phyloP scores from a whole-genome alignment of 2,329 filamentous ascomycete genomes.

The Fusarium compactum region DNA sequence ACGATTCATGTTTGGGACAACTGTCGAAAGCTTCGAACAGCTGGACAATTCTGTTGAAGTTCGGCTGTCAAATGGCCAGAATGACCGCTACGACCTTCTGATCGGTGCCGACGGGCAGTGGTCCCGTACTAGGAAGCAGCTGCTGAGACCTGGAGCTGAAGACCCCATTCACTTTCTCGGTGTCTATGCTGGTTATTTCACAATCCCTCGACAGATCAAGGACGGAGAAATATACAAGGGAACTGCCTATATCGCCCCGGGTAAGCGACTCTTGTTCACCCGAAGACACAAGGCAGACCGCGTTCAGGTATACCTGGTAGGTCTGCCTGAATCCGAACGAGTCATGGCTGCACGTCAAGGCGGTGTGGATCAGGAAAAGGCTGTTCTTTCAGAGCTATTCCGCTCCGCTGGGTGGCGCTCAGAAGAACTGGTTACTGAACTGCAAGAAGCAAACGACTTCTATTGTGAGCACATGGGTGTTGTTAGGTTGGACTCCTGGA shows the following conservation, averaged over 20 bases:
- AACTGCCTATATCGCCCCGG: slow-evolving; percentile 35
- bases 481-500: slow-evolving; percentile 54
- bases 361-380: not conserved
- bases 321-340: not conserved
- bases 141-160: slow-evolving; percentile 48
- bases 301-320: not conserved
- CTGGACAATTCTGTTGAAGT: slow-evolving; percentile 52
- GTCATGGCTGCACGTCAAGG: not conserved
- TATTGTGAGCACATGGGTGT: slow-evolving; percentile 50
- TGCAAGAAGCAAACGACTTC: slow-evolving; percentile 56
- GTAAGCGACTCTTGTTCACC: slow-evolving; percentile 46
- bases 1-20: slow-evolving; percentile 49
- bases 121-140: slow-evolving; percentile 60
- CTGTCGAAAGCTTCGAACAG: slow-evolving; percentile 50
- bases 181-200: slow-evolving; percentile 50
- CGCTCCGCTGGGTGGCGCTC: not conserved
- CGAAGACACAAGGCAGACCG: not conserved
- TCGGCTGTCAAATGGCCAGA: slow-evolving; percentile 57
- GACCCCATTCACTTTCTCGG: slow-evolving; percentile 47
- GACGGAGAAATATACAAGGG: not conserved
- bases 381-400: not conserved
- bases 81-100: slow-evolving; percentile 62
- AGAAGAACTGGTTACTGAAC: not conserved
- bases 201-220: not conserved
- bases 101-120: slow-evolving; percentile 68